These are phyloP conservation scores for Simmondsia chinensis DNA, from an alignment of 148 eudicot genomes.

Conservation along the genomic window DNA sequence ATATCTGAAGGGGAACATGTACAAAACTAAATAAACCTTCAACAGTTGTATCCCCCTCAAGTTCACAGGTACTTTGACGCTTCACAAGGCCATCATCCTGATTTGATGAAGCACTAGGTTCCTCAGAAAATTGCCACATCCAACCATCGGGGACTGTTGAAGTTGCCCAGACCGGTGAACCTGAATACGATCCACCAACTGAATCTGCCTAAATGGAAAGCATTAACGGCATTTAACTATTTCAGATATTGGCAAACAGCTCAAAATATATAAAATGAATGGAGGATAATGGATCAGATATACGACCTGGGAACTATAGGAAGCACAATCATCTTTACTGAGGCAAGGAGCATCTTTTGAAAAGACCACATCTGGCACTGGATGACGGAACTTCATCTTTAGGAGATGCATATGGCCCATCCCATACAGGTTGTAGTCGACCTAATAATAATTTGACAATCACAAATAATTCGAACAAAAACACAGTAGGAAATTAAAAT, in stretches of 20 bases:
- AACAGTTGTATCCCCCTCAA: slow-evolving; percentile 75
- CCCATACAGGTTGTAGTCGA: slow-evolving; percentile 84
- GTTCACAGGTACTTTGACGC: slow-evolving; percentile 78
- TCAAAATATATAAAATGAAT: background rate
- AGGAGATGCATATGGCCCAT: slow-evolving; percentile 92
- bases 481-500: background rate
- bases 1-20: background rate
- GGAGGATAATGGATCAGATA: background rate
- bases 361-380: slow-evolving; percentile 41
- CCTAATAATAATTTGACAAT: slow-evolving; percentile 24
- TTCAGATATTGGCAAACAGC: background rate
- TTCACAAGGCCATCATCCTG: slow-evolving; percentile 17
- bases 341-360: slow-evolving; percentile 9
- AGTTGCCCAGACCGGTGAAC: slow-evolving; percentile 50
- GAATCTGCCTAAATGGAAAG: slow-evolving; percentile 53
- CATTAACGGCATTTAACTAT: slow-evolving; percentile 9
- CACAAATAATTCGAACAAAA: slow-evolving; percentile 1
- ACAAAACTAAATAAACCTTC: slow-evolving; percentile 41
- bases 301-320: slow-evolving; percentile 50
- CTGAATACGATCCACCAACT: slow-evolving; percentile 14
- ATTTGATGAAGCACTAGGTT: slow-evolving; percentile 32
- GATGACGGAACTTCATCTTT: slow-evolving; percentile 74
- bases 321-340: slow-evolving; percentile 9
- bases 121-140: slow-evolving; percentile 50
- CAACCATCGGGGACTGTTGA: slow-evolving; percentile 71